Evolutionary conservation across 1,284 basidiomycete species (phyloP), one percentile per base, ranked within the genome.

Genomic region (Sporisorium scitamineum): DNA sequence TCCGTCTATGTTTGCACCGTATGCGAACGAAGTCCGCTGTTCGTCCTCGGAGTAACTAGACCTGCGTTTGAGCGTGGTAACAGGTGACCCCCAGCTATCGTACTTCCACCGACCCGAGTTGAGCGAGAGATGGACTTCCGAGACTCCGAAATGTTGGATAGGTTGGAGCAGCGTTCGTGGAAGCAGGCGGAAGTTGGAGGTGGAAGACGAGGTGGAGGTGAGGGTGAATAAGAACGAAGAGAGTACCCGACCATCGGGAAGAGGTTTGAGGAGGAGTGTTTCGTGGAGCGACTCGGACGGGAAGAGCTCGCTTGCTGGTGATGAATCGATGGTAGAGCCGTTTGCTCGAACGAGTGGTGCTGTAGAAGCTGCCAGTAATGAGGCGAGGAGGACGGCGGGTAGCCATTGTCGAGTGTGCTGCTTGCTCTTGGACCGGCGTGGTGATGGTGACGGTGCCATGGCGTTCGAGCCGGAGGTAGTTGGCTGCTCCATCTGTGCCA

Each of bases 21-120:
- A 13, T 34, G 39, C n/a, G n/a, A 9, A n/a, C 18, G 10, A 16
- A 3, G 39, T n/a, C n/a, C 39, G 39, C 39, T 42, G 39, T 16
- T 42, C 39, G 5, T 39, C 18, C 22, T 41, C 14, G 6, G 44
- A 32, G 31, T 70, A 73, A 1, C 24, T 20, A 5, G 14, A 10
- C 10, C 63, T 34, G 2, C 24, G 48, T 20, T 39, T 57, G 3
- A 70, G 31, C 22, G 42, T 24, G 13, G 63, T 63, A 39, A 66
- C 27, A n/a, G 84, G 72, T 18, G 62, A 48, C 3, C 83, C 82
- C 92, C 94, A 96, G n/a, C 89, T 86, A 37, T 90, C 89, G 81
- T 95, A 94, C 82, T 93, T 90, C 95, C 95, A 97, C 73, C 91
- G 91, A 10, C 95, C 95, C 11, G 94, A 90, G 70, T 94, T 95